A percentile compares a stretch with the other conserved stretches of the same genome.
Evolutionary conservation across 257 asterid species (phyloP).

Genomic region (Lycium barbarum): DNA sequence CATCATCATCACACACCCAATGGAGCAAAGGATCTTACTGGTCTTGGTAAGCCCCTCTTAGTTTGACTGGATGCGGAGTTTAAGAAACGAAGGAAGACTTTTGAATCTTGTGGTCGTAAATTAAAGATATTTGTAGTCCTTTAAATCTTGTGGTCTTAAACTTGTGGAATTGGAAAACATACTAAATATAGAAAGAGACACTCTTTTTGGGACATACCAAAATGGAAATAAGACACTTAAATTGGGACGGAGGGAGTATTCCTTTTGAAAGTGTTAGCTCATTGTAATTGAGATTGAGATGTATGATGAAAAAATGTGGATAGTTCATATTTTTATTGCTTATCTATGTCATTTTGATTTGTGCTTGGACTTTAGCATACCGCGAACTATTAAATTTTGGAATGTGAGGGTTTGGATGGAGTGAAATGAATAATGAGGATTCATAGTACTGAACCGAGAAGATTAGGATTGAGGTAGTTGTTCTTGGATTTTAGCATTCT

Average conservation of each 20-base stretch:
- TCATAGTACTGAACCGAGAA: not conserved
- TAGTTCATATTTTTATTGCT: not conserved
- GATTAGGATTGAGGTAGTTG: not conserved
- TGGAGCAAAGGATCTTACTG: constrained; percentile 57
- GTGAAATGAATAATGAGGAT: not conserved
- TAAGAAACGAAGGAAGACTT: too few species aligned
- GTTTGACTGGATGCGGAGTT: too few species aligned
- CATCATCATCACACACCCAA: constrained; percentile 42
- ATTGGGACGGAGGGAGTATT: too few species aligned
- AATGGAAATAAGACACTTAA: too few species aligned
- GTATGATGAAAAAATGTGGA: too few species aligned
- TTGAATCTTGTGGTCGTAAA: too few species aligned
- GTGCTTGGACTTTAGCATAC: not conserved
- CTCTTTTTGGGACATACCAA: too few species aligned
- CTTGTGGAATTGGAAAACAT: too few species aligned
- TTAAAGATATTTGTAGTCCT: too few species aligned
- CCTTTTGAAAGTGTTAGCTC: not conserved
- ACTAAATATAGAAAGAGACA: too few species aligned
- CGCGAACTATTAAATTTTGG: not conserved
- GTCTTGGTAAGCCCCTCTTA: constrained; percentile 53
- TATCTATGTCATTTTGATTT: constrained; percentile 10
- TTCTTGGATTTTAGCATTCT: not conserved
- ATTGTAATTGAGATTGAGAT: not conserved
- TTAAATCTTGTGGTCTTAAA: too few species aligned
- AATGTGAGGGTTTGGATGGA: not conserved